Percentiles rank a stretch among this genome's conserved stretches.
Conservation (phyloP, 805 yeast species). For the Candida coleopterorum region DNA sequence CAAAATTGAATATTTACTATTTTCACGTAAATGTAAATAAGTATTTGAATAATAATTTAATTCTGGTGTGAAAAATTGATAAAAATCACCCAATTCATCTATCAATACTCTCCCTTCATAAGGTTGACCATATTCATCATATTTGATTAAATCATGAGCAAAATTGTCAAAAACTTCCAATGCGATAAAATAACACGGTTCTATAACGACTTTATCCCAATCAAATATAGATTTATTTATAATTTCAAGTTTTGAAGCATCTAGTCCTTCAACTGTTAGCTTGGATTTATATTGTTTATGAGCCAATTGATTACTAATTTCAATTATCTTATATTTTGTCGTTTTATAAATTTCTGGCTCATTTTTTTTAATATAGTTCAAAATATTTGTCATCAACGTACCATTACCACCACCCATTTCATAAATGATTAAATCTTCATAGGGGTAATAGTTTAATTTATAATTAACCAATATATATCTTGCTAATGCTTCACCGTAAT, state of each 20-base stretch:
- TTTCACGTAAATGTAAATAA: constrained; percentile 53
- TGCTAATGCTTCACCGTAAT: constrained; percentile 83
- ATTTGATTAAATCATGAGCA: constrained; percentile 75
- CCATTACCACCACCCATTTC: constrained; percentile 94
- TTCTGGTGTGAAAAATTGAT: constrained; percentile 63
- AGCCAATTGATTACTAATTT: constrained; percentile 62
- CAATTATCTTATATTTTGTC: constrained; percentile 68
- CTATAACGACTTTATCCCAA: constrained; percentile 56
- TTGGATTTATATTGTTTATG: constrained; percentile 44
- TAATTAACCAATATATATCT: constrained; percentile 70
- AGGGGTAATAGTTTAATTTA: constrained; percentile 63
- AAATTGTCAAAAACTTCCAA: constrained; percentile 82
- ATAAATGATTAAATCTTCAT: constrained; percentile 67
- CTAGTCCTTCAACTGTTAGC: constrained; percentile 39
- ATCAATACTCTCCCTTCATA: constrained; percentile 74
- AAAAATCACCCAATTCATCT: constrained; percentile 70
- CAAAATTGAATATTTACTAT: constrained; percentile 36
- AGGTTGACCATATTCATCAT: constrained; percentile 68
- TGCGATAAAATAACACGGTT: constrained; percentile 75
- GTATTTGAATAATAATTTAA: constrained; percentile 52
- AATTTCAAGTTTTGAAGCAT: constrained; percentile 53
- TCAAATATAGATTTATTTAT: constrained; percentile 73
- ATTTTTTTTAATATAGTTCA: constrained; percentile 54
- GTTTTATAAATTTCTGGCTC: constrained; percentile 72
- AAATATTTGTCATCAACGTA: constrained; percentile 70